Evolutionary conservation across 2,329 filamentous ascomycete species (phyloP).

Genomic region (Thielaviopsis populi): DNA sequence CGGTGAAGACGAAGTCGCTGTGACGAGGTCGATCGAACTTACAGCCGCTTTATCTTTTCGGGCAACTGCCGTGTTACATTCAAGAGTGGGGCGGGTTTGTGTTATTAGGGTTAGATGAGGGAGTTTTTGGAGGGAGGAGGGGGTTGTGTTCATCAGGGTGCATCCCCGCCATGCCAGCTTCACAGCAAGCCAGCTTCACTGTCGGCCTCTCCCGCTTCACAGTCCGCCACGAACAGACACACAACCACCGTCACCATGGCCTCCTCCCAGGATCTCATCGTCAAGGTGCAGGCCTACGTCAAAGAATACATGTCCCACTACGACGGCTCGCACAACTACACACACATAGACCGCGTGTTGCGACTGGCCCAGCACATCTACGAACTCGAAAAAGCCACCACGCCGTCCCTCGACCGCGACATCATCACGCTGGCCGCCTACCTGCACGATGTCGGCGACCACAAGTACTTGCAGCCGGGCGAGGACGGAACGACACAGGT

Average conservation of each 20-base stretch:
- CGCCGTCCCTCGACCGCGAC: slow-evolving; percentile 19
- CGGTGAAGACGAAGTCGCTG: too few relatives aligned
- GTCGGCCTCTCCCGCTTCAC: too few relatives aligned
- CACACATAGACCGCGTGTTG: slow-evolving; percentile 67
- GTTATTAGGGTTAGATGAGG: background rate
- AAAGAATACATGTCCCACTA: slow-evolving; percentile 59
- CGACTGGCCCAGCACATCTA: slow-evolving; percentile 55
- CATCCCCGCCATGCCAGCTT: too few relatives aligned
- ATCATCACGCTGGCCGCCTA: slow-evolving; percentile 55
- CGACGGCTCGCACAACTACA: slow-evolving; percentile 79
- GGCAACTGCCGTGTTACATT: background rate
- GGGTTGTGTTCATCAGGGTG: too few relatives aligned
- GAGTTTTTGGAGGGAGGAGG: too few relatives aligned
- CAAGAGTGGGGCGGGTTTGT: background rate
- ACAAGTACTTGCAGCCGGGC: slow-evolving; percentile 54
- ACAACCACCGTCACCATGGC: background rate
- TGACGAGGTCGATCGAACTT: too few relatives aligned
- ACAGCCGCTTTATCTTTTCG: too few relatives aligned
- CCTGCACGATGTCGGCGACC: slow-evolving; percentile 80
- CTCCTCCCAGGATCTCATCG: slow-evolving; percentile 30
- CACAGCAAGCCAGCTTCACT: too few relatives aligned
- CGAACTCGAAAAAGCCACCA: slow-evolving; percentile 28
- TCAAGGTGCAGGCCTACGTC: slow-evolving; percentile 47
- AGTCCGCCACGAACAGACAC: too few relatives aligned
- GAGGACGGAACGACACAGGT: slow-evolving; percentile 44